A percentile compares a stretch with the other conserved stretches of the same genome.
Evolutionary conservation across 768 basidiomycete species (phyloP).

Genomic region (Sarcomyxa edulis): DNA sequence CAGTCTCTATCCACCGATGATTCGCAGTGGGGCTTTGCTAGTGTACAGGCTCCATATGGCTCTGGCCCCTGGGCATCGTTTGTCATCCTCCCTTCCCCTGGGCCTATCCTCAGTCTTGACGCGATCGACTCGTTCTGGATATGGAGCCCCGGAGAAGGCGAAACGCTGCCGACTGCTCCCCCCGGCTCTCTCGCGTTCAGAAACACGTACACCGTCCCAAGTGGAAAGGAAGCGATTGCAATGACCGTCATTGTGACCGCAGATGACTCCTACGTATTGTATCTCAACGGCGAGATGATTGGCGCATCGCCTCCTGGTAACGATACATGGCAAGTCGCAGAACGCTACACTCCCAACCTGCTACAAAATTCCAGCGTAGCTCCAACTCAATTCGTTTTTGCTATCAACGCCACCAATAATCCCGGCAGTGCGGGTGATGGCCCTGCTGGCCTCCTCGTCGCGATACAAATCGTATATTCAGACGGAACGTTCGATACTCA

Average conservation of each 20-base stretch:
- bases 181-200: neutral
- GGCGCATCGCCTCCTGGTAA: conserved; percentile 10
- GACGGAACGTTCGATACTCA: conserved; percentile 15
- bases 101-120: neutral
- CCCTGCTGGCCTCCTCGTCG: conserved; percentile 21
- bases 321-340: conserved; percentile 20
- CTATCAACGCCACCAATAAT: conserved; percentile 23
- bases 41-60: conserved; percentile 6
- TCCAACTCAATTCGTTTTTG: conserved; percentile 16
- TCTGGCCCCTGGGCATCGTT: neutral
- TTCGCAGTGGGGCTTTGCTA: conserved; percentile 21
- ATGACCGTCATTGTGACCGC: neutral
- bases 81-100: conserved; percentile 1
- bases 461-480: conserved; percentile 15
- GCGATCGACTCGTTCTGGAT: conserved; percentile 5
- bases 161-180: neutral
- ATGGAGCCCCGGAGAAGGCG: conserved; percentile 1
- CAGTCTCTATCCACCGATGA: conserved; percentile 23
- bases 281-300: neutral
- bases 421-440: no score
- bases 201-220: neutral
- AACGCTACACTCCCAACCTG: conserved; percentile 15
- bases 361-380: no score
- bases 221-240: conserved; percentile 1
- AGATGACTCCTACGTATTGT: neutral